These are phyloP conservation scores for Hypsizygus ulmarius DNA, from an alignment of 1,284 basidiomycete species.

Conservation along the genomic window DNA sequence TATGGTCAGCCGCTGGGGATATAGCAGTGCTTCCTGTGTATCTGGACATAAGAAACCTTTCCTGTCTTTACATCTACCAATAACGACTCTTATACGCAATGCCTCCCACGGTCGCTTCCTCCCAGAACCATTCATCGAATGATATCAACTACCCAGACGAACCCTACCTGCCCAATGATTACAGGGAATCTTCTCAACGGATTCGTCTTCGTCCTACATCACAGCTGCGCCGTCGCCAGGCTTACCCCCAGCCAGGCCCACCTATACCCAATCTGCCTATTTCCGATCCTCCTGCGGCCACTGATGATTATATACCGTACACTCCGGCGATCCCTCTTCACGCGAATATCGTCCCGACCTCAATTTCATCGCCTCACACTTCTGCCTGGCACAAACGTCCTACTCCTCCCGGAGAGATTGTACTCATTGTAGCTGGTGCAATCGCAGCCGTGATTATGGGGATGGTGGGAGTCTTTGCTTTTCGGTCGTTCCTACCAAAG, in stretches of 20 bases:
- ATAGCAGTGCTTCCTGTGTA: not conserved
- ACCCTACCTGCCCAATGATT: no score
- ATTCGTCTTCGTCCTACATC: constrained; percentile 1
- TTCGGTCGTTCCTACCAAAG: not conserved
- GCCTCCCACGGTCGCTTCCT: not conserved
- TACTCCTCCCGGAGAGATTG: not conserved
- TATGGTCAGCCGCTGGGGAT: constrained; percentile 7
- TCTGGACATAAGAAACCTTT: no score
- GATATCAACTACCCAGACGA: no score
- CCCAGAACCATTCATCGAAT: no score
- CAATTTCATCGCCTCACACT: not conserved
- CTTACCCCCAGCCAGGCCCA: constrained; percentile 1
- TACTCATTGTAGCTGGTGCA: no score
- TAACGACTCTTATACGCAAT: no score
- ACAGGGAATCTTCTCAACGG: no score
- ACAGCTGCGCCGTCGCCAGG: constrained; percentile 9
- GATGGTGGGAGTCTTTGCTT: no score
- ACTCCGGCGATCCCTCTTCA: constrained; percentile 15
- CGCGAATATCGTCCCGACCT: constrained; percentile 17
- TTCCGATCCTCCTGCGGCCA: not conserved
- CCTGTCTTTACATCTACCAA: no score
- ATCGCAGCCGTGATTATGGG: no score
- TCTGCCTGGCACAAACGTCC: not conserved
- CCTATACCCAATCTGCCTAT: not conserved
- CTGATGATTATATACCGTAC: constrained; percentile 13